A percentile compares a stretch with the other conserved stretches of the same genome.
phyloP scores from a whole-genome alignment of 2,329 filamentous ascomycete species.

The Cytospora leucostoma region DNA sequence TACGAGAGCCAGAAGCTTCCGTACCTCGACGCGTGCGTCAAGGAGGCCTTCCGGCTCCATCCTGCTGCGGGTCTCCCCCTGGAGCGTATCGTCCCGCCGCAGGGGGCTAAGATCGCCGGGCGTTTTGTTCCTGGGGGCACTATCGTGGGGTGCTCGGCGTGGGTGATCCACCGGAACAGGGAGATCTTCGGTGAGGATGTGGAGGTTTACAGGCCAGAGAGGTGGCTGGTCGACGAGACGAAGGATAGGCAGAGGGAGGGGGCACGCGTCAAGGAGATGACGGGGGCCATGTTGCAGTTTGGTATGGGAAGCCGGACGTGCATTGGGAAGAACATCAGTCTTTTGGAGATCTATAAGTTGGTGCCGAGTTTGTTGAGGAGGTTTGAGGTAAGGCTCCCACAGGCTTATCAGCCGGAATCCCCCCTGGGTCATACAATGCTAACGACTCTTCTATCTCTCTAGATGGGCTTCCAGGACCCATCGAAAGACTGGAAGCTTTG shows the following conservation, averaged over 20 bases:
- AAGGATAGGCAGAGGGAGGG: constrained; percentile 54
- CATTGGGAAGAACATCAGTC: constrained; percentile 66
- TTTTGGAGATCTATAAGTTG: constrained; percentile 65
- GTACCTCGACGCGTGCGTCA: constrained; percentile 66
- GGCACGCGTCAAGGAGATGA: constrained; percentile 64
- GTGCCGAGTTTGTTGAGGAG: constrained; percentile 62
- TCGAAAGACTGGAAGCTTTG: constrained; percentile 58
- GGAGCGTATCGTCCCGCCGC: constrained; percentile 72
- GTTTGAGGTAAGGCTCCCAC: constrained; percentile 55
- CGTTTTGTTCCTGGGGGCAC: constrained; percentile 67
- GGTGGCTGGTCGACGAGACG: constrained; percentile 57
- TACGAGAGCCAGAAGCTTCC: constrained; percentile 66
- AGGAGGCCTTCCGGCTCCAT: constrained; percentile 29
- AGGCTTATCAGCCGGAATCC: constrained; percentile 54
- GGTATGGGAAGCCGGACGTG: constrained; percentile 71
- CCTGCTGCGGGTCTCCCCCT: constrained; percentile 72
- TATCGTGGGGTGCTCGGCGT: constrained; percentile 73
- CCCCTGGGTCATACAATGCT: constrained; percentile 37
- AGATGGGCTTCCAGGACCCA: constrained; percentile 58
- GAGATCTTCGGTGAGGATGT: constrained; percentile 69
- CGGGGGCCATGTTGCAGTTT: constrained; percentile 71
- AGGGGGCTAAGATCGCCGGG: constrained; percentile 65
- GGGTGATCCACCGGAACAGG: constrained; percentile 69
- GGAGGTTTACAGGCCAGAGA: constrained; percentile 66
- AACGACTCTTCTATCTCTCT: not conserved